Percentiles rank a stretch among this genome's conserved stretches.
phyloP scores from a whole-genome alignment of 1,284 basidiomycete species.

The Porphyrellus sp. region DNA sequence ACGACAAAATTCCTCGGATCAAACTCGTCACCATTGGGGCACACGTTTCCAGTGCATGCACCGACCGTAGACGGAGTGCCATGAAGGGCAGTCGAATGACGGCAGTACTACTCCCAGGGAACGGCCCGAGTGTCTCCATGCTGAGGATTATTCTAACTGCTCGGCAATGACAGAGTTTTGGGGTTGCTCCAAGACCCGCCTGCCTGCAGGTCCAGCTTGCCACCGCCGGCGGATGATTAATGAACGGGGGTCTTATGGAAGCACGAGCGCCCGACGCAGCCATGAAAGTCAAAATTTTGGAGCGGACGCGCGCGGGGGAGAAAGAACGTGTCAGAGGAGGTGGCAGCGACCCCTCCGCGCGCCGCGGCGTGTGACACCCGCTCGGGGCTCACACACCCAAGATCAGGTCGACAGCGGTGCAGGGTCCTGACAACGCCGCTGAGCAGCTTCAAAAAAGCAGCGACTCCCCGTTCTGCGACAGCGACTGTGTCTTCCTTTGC shows the following conservation, averaged over 20 bases:
- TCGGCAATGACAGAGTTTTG: not conserved
- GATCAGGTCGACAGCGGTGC: constrained; percentile 18
- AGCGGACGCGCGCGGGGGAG: not conserved
- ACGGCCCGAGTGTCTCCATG: too few species aligned
- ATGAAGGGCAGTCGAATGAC: not conserved
- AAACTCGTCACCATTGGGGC: constrained; percentile 1
- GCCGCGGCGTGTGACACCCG: constrained; percentile 6
- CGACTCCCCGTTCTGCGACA: constrained; percentile 31
- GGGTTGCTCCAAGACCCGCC: not conserved
- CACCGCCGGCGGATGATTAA: constrained; percentile 2
- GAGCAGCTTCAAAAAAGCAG: constrained; percentile 29
- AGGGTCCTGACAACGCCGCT: constrained; percentile 32
- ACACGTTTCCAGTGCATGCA: not conserved
- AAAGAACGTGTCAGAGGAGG: not conserved
- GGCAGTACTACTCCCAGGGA: not conserved
- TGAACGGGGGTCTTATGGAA: constrained; percentile 1
- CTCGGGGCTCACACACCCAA: constrained; percentile 11
- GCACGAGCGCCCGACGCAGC: not conserved
- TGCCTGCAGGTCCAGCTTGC: not conserved
- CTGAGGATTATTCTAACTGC: too few species aligned
- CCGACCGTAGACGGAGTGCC: not conserved
- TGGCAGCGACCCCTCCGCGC: constrained; percentile 31
- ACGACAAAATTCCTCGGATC: constrained; percentile 22
- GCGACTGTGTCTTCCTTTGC: constrained; percentile 27
- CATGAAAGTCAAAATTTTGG: not conserved